Evolutionary conservation across 495 filamentous ascomycete species (phyloP).

Genomic region (Neurospora tetrasperma): DNA sequence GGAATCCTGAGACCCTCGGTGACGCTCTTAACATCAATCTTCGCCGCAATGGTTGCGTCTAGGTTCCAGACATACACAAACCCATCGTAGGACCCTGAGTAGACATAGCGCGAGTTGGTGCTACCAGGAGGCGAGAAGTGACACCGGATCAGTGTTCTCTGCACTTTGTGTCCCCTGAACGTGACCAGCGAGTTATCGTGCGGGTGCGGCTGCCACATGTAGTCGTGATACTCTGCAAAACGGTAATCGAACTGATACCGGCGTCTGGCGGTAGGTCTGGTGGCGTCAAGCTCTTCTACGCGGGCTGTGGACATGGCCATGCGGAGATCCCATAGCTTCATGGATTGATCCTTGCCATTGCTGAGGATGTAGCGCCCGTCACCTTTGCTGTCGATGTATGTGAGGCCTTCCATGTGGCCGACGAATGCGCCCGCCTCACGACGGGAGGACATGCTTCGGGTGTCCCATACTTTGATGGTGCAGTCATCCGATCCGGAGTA

Average conservation of each 20-base stretch:
- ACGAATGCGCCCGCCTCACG: constrained; percentile 87
- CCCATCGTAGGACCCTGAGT: constrained; percentile 80
- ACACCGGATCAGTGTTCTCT: constrained; percentile 84
- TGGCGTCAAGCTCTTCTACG: constrained; percentile 41
- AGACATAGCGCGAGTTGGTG: constrained; percentile 87
- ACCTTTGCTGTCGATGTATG: constrained; percentile 92
- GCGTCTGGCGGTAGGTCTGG: constrained; percentile 31
- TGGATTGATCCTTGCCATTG: constrained; percentile 91
- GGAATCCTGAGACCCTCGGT: constrained; percentile 31
- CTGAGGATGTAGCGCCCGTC: constrained; percentile 90
- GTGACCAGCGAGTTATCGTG: constrained; percentile 89
- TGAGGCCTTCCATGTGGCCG: constrained; percentile 88
- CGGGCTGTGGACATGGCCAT: constrained; percentile 62
- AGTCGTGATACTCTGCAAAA: constrained; percentile 56
- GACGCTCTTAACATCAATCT: constrained; percentile 63
- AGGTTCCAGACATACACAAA: constrained; percentile 87
- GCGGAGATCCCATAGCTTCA: constrained; percentile 95
- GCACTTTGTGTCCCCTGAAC: constrained; percentile 78
- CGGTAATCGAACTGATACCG: constrained; percentile 81
- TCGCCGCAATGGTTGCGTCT: constrained; percentile 76
- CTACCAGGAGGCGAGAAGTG: constrained; percentile 88
- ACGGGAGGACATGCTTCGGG: constrained; percentile 76
- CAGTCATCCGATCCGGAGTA: constrained; percentile 91
- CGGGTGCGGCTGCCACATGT: constrained; percentile 62
- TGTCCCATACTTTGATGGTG: constrained; percentile 94